Evolutionary conservation across 192 early-diverging fungal species (phyloP).

Genomic region (Ambispora gerdemannii): DNA sequence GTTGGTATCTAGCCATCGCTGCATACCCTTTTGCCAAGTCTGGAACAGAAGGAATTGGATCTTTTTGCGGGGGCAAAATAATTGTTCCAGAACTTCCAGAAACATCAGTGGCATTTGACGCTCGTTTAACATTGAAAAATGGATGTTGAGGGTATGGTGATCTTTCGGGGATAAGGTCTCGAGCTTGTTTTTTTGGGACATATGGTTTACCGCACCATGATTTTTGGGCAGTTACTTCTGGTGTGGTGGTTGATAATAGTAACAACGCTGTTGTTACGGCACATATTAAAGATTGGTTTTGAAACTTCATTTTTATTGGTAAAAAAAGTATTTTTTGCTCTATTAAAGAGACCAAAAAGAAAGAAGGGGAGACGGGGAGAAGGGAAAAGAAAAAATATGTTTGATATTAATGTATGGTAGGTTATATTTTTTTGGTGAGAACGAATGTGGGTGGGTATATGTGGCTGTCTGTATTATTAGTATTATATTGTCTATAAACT

Average conservation of each 20-base stretch:
- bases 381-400: no score
- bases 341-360: no score
- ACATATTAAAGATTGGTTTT: not conserved
- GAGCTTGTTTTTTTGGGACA: slow-evolving; percentile 1
- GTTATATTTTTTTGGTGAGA: no score
- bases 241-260: not conserved
- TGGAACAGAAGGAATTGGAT: not conserved
- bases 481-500: no score
- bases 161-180: not conserved
- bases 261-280: not conserved
- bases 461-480: no score
- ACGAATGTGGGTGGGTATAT: no score
- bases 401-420: no score
- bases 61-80: not conserved
- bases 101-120: not conserved
- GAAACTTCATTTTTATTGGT: not conserved
- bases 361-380: no score
- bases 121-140: not conserved
- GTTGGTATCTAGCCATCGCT: slow-evolving; percentile 15
- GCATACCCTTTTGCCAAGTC: not conserved
- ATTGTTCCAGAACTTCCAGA: not conserved
- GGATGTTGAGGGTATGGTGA: not conserved
- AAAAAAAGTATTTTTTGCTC: no score
- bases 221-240: not conserved
- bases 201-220: slow-evolving; percentile 15